Percentiles rank a stretch among this genome's conserved stretches.
Conservation (phyloP, 2,329 filamentous ascomycete species). For the Arthroderma sp. region DNA sequence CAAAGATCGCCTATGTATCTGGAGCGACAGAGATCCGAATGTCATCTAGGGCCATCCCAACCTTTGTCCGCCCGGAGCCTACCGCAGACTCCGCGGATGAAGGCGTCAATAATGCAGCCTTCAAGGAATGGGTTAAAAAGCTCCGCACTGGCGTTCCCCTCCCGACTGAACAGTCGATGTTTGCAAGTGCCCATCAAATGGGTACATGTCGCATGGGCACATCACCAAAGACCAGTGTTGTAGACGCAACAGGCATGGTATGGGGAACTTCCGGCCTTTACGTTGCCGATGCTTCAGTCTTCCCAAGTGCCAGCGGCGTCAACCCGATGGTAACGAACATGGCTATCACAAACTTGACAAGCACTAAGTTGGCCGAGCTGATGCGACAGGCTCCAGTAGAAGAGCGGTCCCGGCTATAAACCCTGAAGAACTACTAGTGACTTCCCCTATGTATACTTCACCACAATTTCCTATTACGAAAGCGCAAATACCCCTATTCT, state of each 20-base stretch:
- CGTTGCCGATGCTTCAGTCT: constrained; percentile 40
- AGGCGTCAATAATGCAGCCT: constrained; percentile 43
- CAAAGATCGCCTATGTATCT: constrained; percentile 64
- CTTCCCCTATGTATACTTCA: not conserved
- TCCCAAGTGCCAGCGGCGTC: constrained; percentile 41
- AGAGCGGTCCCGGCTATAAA: not conserved
- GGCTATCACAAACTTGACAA: constrained; percentile 39
- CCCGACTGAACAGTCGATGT: constrained; percentile 33
- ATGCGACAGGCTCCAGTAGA: not conserved
- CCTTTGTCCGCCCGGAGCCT: constrained; percentile 45
- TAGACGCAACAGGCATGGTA: constrained; percentile 35
- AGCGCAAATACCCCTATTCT: too few species aligned
- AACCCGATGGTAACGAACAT: constrained; percentile 43
- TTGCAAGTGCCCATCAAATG: constrained; percentile 42
- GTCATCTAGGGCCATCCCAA: constrained; percentile 47
- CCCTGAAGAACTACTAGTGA: too few species aligned
- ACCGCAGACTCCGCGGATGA: constrained; percentile 19
- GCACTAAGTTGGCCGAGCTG: constrained; percentile 27
- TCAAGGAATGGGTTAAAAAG: constrained; percentile 44
- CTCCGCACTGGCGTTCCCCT: constrained; percentile 38
- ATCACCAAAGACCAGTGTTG: constrained; percentile 32
- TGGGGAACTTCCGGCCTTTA: constrained; percentile 38
- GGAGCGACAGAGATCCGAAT: constrained; percentile 72
- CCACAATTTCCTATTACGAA: not conserved
- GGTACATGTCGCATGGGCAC: constrained; percentile 40